Evolutionary conservation across 106 monocot species (phyloP).

Genomic region (Narthecium ossifragum): DNA sequence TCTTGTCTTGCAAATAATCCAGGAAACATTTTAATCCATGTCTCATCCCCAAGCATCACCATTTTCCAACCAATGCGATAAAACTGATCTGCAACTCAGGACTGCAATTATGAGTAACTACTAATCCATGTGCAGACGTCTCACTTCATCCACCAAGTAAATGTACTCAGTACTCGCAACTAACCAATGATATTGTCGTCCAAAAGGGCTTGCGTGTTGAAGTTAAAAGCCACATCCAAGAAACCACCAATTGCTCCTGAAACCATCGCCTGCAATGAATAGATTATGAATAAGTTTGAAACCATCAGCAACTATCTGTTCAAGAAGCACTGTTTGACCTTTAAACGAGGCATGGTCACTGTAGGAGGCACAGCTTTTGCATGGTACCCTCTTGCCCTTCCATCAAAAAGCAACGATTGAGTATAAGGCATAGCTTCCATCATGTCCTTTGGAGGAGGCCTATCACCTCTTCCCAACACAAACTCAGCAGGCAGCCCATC

Average conservation of each 20-base stretch:
- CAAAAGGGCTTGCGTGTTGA: slow-evolving; percentile 80
- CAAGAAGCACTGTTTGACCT: slow-evolving; percentile 29
- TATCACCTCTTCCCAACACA: slow-evolving; percentile 62
- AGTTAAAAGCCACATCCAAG: slow-evolving; percentile 92
- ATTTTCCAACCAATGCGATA: slow-evolving; percentile 74
- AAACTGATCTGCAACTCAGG: slow-evolving; percentile 77
- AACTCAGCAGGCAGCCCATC: slow-evolving; percentile 98
- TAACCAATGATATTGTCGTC: slow-evolving; percentile 95
- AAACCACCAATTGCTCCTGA: slow-evolving; percentile 95
- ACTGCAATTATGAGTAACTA: no score
- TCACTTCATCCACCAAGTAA: no score
- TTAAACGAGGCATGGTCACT: slow-evolving; percentile 95
- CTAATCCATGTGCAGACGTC: no score
- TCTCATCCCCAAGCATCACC: slow-evolving; percentile 96
- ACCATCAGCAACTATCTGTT: not conserved
- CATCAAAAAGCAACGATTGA: slow-evolving; percentile 54
- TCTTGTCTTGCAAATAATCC: slow-evolving; percentile 80
- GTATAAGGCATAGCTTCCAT: slow-evolving; percentile 87
- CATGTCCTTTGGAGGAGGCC: slow-evolving; percentile 41
- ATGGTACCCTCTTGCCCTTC: slow-evolving; percentile 67
- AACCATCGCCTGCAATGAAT: slow-evolving; percentile 71
- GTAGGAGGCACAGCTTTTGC: slow-evolving; percentile 98
- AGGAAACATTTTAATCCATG: slow-evolving; percentile 97
- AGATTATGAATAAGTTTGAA: not conserved
- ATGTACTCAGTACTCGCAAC: no score